These are phyloP conservation scores for Phytophthora hibernalis DNA, from an alignment of 352 stramenopile species.

Conservation along the genomic window DNA sequence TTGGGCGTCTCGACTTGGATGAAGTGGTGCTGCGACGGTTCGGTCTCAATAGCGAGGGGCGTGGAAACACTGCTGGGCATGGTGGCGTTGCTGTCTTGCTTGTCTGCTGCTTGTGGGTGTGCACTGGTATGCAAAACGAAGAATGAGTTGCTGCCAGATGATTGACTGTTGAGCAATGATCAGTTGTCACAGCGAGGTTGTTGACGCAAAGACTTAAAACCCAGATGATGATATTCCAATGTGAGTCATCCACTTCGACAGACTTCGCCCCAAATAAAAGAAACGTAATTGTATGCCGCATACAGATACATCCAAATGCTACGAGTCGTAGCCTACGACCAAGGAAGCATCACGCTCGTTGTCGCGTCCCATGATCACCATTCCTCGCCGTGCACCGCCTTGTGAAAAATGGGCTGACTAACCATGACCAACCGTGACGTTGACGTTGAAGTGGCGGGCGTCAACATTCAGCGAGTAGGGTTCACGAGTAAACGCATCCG, in stretches of 20 bases:
- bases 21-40: slow-evolving; percentile 15
- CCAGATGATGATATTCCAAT: slow-evolving; percentile 2
- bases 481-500: neutral
- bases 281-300: neutral
- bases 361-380: neutral
- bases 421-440: neutral
- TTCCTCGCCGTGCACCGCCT: neutral
- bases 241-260: neutral
- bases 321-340: too few species aligned
- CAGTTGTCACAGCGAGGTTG: neutral
- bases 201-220: slow-evolving; percentile 1
- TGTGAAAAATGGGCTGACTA: neutral
- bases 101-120: neutral
- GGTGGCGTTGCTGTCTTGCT: neutral
- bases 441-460: slow-evolving; percentile 2
- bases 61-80: slow-evolving; percentile 2
- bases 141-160: neutral
- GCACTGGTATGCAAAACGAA: neutral
- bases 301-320: neutral
- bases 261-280: neutral
- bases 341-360: neutral
- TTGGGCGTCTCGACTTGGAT: slow-evolving; percentile 23
- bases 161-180: slow-evolving; percentile 4
- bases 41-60: neutral
- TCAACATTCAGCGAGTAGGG: neutral